phyloP scores from a whole-genome alignment of 2,329 filamentous ascomycete species.

The Xylariaceae sp. region DNA sequence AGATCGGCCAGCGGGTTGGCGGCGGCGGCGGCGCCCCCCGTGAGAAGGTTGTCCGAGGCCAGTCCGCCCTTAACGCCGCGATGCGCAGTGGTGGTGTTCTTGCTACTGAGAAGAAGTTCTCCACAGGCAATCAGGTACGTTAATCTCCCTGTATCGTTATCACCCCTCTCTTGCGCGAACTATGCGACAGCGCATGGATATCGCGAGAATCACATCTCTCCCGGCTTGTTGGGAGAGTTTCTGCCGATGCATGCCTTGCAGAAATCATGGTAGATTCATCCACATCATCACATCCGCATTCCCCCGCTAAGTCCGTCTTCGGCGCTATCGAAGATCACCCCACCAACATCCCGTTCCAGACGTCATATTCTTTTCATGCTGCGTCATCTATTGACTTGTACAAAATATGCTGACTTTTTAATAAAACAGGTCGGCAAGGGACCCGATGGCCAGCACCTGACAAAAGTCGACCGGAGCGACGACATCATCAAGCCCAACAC shows the following conservation, averaged over 20 bases:
- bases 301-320: constrained; percentile 5
- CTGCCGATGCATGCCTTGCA: too few species aligned
- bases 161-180: background rate
- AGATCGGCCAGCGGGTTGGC: constrained; percentile 79
- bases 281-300: background rate
- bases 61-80: constrained; percentile 79
- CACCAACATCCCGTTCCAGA: background rate
- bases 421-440: constrained; percentile 43
- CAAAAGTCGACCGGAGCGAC: constrained; percentile 95
- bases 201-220: too few species aligned
- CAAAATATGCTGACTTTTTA: background rate
- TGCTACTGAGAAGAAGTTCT: constrained; percentile 86
- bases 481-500: constrained; percentile 98
- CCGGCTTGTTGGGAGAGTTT: too few species aligned
- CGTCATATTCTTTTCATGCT: background rate
- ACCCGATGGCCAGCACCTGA: constrained; percentile 87
- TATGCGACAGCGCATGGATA: too few species aligned
- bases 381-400: too few species aligned
- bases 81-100: constrained; percentile 71
- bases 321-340: background rate
- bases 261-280: too few species aligned
- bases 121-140: constrained; percentile 73
- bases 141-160: background rate
- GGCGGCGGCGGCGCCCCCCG: constrained; percentile 62
- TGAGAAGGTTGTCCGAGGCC: constrained; percentile 86